Evolutionary conservation across 345 rosid species (phyloP).

Genomic region (Pistacia vera): DNA sequence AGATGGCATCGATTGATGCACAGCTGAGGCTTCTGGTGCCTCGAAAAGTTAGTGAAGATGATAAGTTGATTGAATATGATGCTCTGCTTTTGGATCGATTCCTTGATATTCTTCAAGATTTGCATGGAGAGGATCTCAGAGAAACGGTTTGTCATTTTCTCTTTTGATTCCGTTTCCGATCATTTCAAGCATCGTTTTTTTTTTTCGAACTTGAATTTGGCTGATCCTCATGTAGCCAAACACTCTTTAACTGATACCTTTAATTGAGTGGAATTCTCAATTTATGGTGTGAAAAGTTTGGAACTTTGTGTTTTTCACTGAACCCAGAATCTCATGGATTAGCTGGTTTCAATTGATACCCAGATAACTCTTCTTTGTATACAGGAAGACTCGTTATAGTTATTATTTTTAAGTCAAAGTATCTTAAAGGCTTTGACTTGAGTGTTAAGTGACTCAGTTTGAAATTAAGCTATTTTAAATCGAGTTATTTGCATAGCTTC

Average conservation of each 20-base stretch:
- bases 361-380: background rate
- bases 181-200: background rate
- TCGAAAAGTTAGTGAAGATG: conserved; percentile 88
- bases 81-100: conserved; percentile 94
- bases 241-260: background rate
- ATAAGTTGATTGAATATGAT: conserved; percentile 92
- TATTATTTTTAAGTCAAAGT: background rate
- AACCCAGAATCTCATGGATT: background rate
- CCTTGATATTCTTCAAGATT: conserved; percentile 92
- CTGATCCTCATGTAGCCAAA: background rate
- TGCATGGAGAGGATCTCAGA: conserved; percentile 94
- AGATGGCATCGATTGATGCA: conserved; percentile 94
- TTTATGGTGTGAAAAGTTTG: conserved; percentile 1
- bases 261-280: background rate
- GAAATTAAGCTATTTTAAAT: background rate
- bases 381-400: background rate
- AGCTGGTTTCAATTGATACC: background rate
- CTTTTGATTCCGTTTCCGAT: background rate
- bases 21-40: conserved; percentile 89
- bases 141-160: conserved; percentile 61
- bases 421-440: background rate
- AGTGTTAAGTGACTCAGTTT: background rate
- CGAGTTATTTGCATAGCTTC: background rate
- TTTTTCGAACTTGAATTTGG: background rate
- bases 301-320: background rate